Percentiles rank a stretch among this genome's conserved stretches.
phyloP scores from a whole-genome alignment of 805 yeast species.

The Hanseniaspora singularis region DNA sequence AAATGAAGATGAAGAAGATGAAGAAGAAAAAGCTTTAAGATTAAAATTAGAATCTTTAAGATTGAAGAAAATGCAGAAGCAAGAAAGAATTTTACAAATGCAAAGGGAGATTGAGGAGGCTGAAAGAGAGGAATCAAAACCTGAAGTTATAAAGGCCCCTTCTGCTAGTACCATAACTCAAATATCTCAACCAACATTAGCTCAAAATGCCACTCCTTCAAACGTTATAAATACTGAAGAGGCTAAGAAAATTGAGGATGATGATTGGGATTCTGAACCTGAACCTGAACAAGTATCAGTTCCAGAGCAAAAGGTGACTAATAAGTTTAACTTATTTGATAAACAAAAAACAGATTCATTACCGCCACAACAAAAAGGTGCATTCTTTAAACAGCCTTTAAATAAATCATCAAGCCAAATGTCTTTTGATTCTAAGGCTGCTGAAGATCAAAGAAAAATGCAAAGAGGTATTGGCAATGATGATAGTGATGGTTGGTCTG shows the following conservation, averaged over 20 bases:
- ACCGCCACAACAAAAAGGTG: constrained; percentile 22
- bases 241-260: neutral
- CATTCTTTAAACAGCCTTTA: constrained; percentile 45
- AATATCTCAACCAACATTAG: neutral
- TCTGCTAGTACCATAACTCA: constrained; percentile 16
- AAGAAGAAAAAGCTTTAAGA: constrained; percentile 36
- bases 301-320: constrained; percentile 16
- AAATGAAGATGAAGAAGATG: constrained; percentile 36
- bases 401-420: constrained; percentile 18
- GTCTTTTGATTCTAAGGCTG: constrained; percentile 42
- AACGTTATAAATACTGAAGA: constrained; percentile 10
- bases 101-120: constrained; percentile 49
- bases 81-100: constrained; percentile 45
- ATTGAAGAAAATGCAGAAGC: constrained; percentile 44
- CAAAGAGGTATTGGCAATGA: constrained; percentile 38
- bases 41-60: constrained; percentile 33
- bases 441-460: constrained; percentile 59
- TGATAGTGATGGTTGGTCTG: constrained; percentile 17
- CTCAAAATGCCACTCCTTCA: neutral
- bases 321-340: constrained; percentile 42
- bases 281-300: constrained; percentile 14
- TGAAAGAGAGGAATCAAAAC: constrained; percentile 33
- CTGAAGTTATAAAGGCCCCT: constrained; percentile 19
- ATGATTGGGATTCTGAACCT: constrained; percentile 5
- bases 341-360: constrained; percentile 21